Conservation (phyloP, 75 land plant species). For the Sequoia sempervirens region DNA sequence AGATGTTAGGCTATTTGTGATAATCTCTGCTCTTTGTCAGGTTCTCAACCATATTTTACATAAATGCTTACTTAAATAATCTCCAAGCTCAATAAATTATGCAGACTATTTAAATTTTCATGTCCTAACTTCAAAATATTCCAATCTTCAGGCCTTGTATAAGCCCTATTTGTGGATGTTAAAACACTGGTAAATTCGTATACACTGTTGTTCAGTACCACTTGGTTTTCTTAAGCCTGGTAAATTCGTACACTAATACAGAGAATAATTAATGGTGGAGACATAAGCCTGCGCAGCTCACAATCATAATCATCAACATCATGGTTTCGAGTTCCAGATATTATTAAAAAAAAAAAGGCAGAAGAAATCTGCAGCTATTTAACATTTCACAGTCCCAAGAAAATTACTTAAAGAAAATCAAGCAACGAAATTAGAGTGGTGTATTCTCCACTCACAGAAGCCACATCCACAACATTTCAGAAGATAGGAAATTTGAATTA, state of each 20-base stretch:
- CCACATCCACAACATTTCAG: not conserved
- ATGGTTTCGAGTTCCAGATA: too few relatives aligned
- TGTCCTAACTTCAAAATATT: not conserved
- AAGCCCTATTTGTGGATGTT: not conserved
- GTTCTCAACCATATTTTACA: not conserved
- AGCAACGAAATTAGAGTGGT: too few relatives aligned
- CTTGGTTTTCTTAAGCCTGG: not conserved
- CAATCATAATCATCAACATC: not conserved
- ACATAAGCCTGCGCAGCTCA: not conserved
- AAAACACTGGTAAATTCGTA: not conserved
- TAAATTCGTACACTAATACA: not conserved
- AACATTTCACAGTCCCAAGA: not conserved
- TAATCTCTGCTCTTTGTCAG: too few relatives aligned
- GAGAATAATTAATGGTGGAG: not conserved
- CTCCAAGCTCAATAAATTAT: not conserved
- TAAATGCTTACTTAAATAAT: not conserved
- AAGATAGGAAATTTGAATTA: not conserved
- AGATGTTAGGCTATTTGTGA: not conserved
- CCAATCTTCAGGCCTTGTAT: not conserved
- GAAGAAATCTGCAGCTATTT: not conserved
- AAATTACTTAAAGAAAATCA: not conserved
- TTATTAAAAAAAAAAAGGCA: too few relatives aligned
- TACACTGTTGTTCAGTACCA: not conserved
- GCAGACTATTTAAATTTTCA: not conserved
- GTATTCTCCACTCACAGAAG: too few relatives aligned